phyloP scores from a whole-genome alignment of 2,329 filamentous ascomycete species.

The Cercospora sp. region DNA sequence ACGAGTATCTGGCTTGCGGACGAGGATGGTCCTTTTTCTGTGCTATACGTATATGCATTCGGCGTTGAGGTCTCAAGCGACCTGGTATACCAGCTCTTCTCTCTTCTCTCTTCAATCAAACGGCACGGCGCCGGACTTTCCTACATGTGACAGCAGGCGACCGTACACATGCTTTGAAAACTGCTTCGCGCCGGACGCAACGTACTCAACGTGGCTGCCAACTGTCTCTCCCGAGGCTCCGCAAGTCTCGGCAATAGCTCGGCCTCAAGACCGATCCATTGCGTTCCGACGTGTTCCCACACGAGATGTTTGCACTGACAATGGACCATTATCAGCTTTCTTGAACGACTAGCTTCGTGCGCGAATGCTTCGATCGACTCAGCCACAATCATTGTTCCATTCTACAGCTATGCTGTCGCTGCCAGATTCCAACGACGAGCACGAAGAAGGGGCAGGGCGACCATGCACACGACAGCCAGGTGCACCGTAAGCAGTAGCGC shows the following conservation, averaged over 20 bases:
- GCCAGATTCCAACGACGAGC: too few relatives aligned
- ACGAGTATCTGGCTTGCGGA: neutral
- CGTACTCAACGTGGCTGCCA: neutral
- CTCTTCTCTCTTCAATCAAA: neutral
- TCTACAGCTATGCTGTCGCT: too few relatives aligned
- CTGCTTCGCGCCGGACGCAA: neutral
- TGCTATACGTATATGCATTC: conserved; percentile 12
- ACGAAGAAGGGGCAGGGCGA: too few relatives aligned
- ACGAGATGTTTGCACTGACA: neutral
- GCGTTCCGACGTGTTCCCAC: neutral
- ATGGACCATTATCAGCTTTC: too few relatives aligned
- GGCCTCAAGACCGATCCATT: neutral
- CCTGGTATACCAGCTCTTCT: conserved; percentile 10
- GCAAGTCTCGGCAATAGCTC: conserved; percentile 8
- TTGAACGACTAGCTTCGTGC: too few relatives aligned
- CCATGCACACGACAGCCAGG: neutral
- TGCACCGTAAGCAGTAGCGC: neutral
- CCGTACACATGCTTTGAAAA: neutral
- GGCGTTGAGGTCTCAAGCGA: conserved; percentile 3
- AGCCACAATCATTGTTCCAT: too few relatives aligned
- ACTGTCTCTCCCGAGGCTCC: conserved; percentile 5
- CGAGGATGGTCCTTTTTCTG: conserved; percentile 13
- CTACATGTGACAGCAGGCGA: neutral
- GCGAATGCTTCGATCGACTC: too few relatives aligned
- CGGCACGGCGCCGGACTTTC: neutral